These are phyloP conservation scores for Rheum nobile DNA, from an alignment of 148 eudicot genomes.

Conservation along the genomic window DNA sequence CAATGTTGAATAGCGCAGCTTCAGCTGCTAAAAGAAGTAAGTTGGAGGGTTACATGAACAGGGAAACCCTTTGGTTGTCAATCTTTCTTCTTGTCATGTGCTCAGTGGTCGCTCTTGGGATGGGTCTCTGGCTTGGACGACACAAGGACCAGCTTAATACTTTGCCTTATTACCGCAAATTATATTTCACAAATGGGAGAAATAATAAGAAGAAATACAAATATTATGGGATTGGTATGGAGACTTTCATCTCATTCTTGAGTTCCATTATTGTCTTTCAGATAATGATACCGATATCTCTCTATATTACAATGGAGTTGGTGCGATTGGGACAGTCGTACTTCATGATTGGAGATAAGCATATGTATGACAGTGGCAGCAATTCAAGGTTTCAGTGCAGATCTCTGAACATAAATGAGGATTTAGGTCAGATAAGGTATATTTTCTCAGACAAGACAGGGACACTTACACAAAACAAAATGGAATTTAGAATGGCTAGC, in stretches of 20 bases:
- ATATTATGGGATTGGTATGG: slow-evolving; percentile 82
- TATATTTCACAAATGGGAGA: slow-evolving; percentile 40
- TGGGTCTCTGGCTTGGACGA: slow-evolving; percentile 76
- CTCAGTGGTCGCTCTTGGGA: slow-evolving; percentile 72
- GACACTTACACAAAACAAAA: slow-evolving; percentile 88
- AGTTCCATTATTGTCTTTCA: slow-evolving; percentile 92
- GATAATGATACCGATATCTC: slow-evolving; percentile 95
- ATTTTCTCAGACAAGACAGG: slow-evolving; percentile 94
- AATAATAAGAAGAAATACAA: slow-evolving; percentile 41
- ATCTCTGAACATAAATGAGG: slow-evolving; percentile 95
- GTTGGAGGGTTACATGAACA: slow-evolving; percentile 77
- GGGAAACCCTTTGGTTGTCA: slow-evolving; percentile 86
- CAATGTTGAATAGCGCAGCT: slow-evolving; percentile 89
- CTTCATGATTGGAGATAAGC: slow-evolving; percentile 88
- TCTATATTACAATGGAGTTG: slow-evolving; percentile 93
- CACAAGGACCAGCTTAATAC: slow-evolving; percentile 62
- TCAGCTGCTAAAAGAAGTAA: slow-evolving; percentile 89
- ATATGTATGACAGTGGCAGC: slow-evolving; percentile 57
- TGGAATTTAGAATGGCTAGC: slow-evolving; percentile 85
- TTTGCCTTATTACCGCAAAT: slow-evolving; percentile 76
- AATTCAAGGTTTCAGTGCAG: slow-evolving; percentile 91
- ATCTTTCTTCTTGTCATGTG: slow-evolving; percentile 83
- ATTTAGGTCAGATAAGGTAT: slow-evolving; percentile 90
- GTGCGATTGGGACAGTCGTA: slow-evolving; percentile 92
- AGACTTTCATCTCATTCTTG: slow-evolving; percentile 80